phyloP scores from a whole-genome alignment of 495 filamentous ascomycete species.

The Penicillium riverlandense region DNA sequence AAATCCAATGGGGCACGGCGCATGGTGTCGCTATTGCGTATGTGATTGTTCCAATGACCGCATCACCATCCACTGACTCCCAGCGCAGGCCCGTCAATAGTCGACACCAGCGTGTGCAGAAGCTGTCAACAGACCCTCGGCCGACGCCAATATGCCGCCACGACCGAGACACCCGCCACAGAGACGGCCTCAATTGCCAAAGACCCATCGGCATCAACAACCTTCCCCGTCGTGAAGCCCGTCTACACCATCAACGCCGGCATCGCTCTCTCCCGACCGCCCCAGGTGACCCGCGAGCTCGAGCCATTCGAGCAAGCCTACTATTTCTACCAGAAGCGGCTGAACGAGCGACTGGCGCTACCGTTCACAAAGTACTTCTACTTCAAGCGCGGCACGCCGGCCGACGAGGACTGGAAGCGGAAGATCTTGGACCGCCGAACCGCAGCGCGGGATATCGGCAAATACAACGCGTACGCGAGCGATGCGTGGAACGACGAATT shows the following conservation, averaged over 20 bases:
- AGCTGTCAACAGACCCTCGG: conserved; percentile 43
- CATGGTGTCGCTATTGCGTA: conserved; percentile 35
- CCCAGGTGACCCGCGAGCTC: conserved; percentile 75
- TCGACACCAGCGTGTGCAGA: conserved; percentile 42
- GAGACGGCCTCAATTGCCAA: conserved; percentile 14
- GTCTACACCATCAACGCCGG: conserved; percentile 67
- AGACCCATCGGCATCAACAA: conserved; percentile 18
- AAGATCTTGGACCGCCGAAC: conserved; percentile 71
- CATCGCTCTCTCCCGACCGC: conserved; percentile 81
- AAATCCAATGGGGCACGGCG: conserved; percentile 40
- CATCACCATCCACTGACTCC: conserved; percentile 2
- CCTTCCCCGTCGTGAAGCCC: conserved; percentile 29
- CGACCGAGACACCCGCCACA: conserved; percentile 26
- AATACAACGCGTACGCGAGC: conserved; percentile 72
- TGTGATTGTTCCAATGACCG: conserved; percentile 9
- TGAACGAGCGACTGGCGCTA: conserved; percentile 86
- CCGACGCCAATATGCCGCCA: conserved; percentile 38
- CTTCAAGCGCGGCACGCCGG: conserved; percentile 84
- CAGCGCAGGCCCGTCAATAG: conserved; percentile 31
- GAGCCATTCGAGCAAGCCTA: conserved; percentile 85
- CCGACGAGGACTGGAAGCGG: conserved; percentile 83
- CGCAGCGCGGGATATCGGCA: conserved; percentile 74
- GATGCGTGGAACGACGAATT: conserved; percentile 92
- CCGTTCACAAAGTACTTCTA: conserved; percentile 93
- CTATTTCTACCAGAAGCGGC: conserved; percentile 92